Percentiles rank a stretch among this genome's conserved stretches.
Conservation (phyloP, 441 rosid genomes). For the Eutrema salsugineum region DNA sequence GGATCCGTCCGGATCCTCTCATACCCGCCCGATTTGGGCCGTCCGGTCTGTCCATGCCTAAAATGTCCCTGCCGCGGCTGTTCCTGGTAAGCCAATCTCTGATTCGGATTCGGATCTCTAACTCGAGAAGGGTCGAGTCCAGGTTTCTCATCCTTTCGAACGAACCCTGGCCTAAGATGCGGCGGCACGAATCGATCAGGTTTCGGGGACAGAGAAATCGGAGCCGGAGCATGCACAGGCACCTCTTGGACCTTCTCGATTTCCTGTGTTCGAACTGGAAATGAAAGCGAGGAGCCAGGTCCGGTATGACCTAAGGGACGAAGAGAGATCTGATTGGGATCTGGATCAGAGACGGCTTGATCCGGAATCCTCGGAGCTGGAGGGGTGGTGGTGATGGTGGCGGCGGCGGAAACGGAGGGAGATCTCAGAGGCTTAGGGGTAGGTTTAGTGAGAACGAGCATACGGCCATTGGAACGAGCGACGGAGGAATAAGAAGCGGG, state of each 20-base stretch:
- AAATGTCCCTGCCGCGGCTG: conserved; percentile 31
- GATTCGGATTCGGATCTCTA: conserved; percentile 30
- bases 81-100: conserved; percentile 15
- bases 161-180: conserved; percentile 85
- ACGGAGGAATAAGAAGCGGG: conserved; percentile 41
- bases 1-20: conserved; percentile 48
- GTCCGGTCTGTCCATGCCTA: conserved; percentile 49
- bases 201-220: conserved; percentile 33
- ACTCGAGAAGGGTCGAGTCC: conserved; percentile 33
- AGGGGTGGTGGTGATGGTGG: conserved; percentile 19
- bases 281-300: conserved; percentile 22
- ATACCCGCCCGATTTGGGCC: conserved; percentile 70
- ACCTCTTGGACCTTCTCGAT: conserved; percentile 32
- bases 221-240: conserved; percentile 11
- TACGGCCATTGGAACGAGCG: conserved; percentile 68
- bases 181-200: conserved; percentile 70
- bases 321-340: conserved; percentile 52
- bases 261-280: conserved; percentile 33
- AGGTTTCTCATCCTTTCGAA: conserved; percentile 55
- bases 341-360: conserved; percentile 31
- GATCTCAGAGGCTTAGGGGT: conserved; percentile 42
- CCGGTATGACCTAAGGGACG: conserved; percentile 71
- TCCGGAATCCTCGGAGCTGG: conserved; percentile 20
- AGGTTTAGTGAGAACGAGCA: conserved; percentile 77
- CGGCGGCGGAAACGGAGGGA: too few species aligned